phyloP scores from a whole-genome alignment of 148 eudicot genomes.

The Amaranthus palmeri region DNA sequence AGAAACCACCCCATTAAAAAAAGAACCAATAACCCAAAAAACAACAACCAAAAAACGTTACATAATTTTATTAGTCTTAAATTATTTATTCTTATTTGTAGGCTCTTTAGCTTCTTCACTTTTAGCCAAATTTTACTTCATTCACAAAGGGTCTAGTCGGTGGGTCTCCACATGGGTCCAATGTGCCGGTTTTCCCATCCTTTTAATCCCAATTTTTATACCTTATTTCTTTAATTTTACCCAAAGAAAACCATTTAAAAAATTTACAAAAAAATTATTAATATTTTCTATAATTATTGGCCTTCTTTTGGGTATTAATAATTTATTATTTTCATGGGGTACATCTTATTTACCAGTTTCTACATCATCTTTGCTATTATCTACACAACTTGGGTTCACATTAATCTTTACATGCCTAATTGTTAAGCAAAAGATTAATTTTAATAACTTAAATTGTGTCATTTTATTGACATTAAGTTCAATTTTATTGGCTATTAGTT shows the following conservation, averaged over 20 bases:
- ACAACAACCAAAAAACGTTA: slow-evolving; percentile 23
- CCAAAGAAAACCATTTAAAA: slow-evolving; percentile 44
- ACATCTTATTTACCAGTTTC: slow-evolving; percentile 74
- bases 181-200: slow-evolving; percentile 65
- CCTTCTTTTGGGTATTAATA: slow-evolving; percentile 42
- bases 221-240: slow-evolving; percentile 39
- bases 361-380: slow-evolving; percentile 55
- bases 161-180: slow-evolving; percentile 86
- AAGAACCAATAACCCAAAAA: not conserved
- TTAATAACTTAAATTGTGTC: slow-evolving; percentile 67
- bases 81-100: slow-evolving; percentile 40
- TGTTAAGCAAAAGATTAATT: slow-evolving; percentile 53
- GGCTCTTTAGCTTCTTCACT: slow-evolving; percentile 61
- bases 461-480: slow-evolving; percentile 57
- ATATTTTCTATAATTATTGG: slow-evolving; percentile 34
- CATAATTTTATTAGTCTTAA: slow-evolving; percentile 37
- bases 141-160: slow-evolving; percentile 64
- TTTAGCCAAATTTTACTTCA: slow-evolving; percentile 62
- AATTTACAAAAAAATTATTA: slow-evolving; percentile 24
- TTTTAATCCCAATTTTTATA: slow-evolving; percentile 39
- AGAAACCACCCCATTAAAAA: not conserved
- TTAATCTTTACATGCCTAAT: slow-evolving; percentile 53
- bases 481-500: slow-evolving; percentile 41
- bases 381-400: slow-evolving; percentile 59
- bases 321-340: slow-evolving; percentile 72